Evolutionary conservation across 2,329 filamentous ascomycete species (phyloP).

Genomic region (Talaromyces piceae): DNA sequence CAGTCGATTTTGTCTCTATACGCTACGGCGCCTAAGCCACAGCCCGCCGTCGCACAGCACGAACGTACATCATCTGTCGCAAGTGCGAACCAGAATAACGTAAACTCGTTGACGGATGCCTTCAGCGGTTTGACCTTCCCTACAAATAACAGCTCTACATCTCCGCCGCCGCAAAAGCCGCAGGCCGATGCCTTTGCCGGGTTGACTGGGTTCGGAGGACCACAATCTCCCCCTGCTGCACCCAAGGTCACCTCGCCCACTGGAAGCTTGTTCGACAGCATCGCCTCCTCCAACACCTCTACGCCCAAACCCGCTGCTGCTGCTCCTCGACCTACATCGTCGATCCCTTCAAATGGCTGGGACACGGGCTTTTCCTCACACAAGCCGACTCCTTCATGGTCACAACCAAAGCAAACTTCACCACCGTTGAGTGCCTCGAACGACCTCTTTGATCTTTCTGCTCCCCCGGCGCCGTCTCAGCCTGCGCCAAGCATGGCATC

Average conservation of each 20-base stretch:
- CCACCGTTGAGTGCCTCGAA: slow-evolving; percentile 52
- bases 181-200: slow-evolving; percentile 55
- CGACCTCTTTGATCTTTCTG: slow-evolving; percentile 72
- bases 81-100: slow-evolving; percentile 39
- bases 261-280: slow-evolving; percentile 72
- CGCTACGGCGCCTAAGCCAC: slow-evolving; percentile 73
- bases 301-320: slow-evolving; percentile 38
- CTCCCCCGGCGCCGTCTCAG: slow-evolving; percentile 41
- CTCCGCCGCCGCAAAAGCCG: slow-evolving; percentile 26
- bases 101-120: slow-evolving; percentile 70
- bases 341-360: slow-evolving; percentile 51
- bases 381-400: slow-evolving; percentile 41
- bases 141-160: slow-evolving; percentile 37
- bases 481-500: slow-evolving; percentile 31
- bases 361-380: slow-evolving; percentile 59
- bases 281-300: slow-evolving; percentile 59
- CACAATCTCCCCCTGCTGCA: slow-evolving; percentile 38
- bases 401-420: slow-evolving; percentile 38
- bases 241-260: slow-evolving; percentile 44
- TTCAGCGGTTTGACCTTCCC: slow-evolving; percentile 65
- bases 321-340: slow-evolving; percentile 35
- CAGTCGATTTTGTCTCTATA: slow-evolving; percentile 96
- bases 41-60: slow-evolving; percentile 53
- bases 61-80: slow-evolving; percentile 59
- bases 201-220: slow-evolving; percentile 47